Base-by-base conservation (phyloP, 2,329 filamentous ascomycete genomes). In the Colletotrichum orbiculare region DNA sequence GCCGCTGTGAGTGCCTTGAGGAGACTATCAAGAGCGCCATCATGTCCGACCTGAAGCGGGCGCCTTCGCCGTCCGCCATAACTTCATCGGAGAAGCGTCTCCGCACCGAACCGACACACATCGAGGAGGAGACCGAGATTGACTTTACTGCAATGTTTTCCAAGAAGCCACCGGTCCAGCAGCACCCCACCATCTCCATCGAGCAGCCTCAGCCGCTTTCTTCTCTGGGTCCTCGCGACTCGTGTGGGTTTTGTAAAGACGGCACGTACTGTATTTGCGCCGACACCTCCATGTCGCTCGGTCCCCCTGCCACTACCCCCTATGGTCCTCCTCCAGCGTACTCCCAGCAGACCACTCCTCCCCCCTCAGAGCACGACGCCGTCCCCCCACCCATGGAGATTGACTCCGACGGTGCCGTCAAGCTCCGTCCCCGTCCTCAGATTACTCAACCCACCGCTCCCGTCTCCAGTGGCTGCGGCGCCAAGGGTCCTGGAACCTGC, bases 251-350 rank as follows among this genome's bases (percentile, higher is more conserved):
- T 78, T 96, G 92, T 77, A 87, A 90, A 67, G 91, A 94, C 65
- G 91, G 91, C 5, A 94, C 90, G 0, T 92, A 92, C 71, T 96
- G 92, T 73, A 88, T 94, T 69, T 96, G 92, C 76, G 92, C 91
- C 33, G 92, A 94, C 69, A 77, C 80, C 17, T 77, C 80, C 33
- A 73, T 80, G 67, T 17, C 64, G 13, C 53, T 64, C 47, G 62
- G 58, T 11, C 50, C 53, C 9, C 50, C 58, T 13, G 48, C 62
- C 50, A 64, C 45, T 13, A 54, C 61, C 35, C 42, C 62, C 8
- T 62, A 59, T 41, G 61, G 49, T 9, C 69, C 74, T 38, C 72
- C 75, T 39, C 71, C 73, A 10, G 66, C 67, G 11, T 68, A 61
- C 42, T 68, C 61, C 12, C 68, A 69, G 58, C 63, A 86, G 75